Evolutionary conservation across 495 filamentous ascomycete species (phyloP).

Genomic region (Penicillium taxi): DNA sequence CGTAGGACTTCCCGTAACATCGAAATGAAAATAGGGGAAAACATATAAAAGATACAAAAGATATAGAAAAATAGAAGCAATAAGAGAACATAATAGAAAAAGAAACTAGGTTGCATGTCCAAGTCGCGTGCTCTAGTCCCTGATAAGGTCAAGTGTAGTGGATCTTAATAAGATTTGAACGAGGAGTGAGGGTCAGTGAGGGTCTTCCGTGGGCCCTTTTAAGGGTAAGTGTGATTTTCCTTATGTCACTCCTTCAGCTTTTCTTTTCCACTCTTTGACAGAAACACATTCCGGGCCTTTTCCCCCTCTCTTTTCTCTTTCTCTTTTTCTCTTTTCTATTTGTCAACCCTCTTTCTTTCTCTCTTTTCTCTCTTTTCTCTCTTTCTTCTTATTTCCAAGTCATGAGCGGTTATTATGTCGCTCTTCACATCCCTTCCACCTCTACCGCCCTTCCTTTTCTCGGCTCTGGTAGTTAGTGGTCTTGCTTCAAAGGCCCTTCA

Average conservation of each 20-base stretch:
- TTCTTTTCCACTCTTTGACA: neutral
- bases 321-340: conserved; percentile 1
- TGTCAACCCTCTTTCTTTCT: neutral
- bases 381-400: neutral
- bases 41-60: too few relatives aligned
- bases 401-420: conserved; percentile 22
- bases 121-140: too few relatives aligned
- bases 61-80: too few relatives aligned
- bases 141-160: too few relatives aligned
- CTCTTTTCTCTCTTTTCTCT: conserved; percentile 4
- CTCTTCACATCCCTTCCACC: conserved; percentile 18
- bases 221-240: too few relatives aligned
- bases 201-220: too few relatives aligned
- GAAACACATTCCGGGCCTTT: conserved; percentile 9
- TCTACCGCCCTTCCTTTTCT: conserved; percentile 26
- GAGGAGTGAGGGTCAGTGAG: too few relatives aligned
- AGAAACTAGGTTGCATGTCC: too few relatives aligned
- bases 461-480: conserved; percentile 29
- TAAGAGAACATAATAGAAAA: too few relatives aligned
- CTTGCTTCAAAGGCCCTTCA: conserved; percentile 31
- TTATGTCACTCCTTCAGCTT: neutral
- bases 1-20: too few relatives aligned
- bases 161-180: too few relatives aligned
- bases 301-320: conserved; percentile 11
- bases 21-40: too few relatives aligned